Conservation (phyloP, 345 rosid species). For the Gossypium herbaceum region DNA sequence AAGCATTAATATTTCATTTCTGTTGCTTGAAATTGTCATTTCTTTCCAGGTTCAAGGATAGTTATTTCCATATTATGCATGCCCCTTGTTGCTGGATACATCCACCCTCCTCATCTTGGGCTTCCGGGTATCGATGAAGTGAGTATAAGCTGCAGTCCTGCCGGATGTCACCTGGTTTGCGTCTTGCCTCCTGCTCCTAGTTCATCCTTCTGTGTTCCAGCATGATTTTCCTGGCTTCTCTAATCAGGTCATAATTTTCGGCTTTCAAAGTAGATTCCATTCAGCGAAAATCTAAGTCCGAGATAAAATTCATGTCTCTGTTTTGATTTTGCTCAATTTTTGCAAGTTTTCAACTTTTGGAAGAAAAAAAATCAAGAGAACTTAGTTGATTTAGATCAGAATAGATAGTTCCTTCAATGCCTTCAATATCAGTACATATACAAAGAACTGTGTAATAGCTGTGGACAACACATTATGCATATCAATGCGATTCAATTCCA, state of each 20-base stretch:
- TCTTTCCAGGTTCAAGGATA: too few species aligned
- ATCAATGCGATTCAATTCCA: not conserved
- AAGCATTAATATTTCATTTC: too few species aligned
- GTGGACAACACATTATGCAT: not conserved
- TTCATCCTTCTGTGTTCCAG: too few species aligned
- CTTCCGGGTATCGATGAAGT: too few species aligned
- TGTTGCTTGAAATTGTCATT: too few species aligned
- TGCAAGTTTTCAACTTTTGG: constrained; percentile 13
- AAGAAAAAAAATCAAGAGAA: constrained; percentile 9
- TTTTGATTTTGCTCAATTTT: constrained; percentile 14
- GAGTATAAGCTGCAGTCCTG: too few species aligned
- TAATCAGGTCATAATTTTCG: not conserved
- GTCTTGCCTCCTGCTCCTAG: too few species aligned
- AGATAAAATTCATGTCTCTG: not conserved
- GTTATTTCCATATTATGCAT: too few species aligned
- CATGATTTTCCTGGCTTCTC: not conserved
- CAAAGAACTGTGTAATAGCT: not conserved
- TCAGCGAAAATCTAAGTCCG: not conserved
- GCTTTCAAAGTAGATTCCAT: not conserved
- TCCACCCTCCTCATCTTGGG: too few species aligned
- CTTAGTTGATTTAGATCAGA: constrained; percentile 4
- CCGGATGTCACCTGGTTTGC: too few species aligned
- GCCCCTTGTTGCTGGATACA: too few species aligned
- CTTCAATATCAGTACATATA: not conserved
- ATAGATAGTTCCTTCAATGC: not conserved